Percentiles rank a stretch among this genome's conserved stretches.
phyloP scores from a whole-genome alignment of 2,329 filamentous ascomycete genomes.

The Colletotrichum sojae region DNA sequence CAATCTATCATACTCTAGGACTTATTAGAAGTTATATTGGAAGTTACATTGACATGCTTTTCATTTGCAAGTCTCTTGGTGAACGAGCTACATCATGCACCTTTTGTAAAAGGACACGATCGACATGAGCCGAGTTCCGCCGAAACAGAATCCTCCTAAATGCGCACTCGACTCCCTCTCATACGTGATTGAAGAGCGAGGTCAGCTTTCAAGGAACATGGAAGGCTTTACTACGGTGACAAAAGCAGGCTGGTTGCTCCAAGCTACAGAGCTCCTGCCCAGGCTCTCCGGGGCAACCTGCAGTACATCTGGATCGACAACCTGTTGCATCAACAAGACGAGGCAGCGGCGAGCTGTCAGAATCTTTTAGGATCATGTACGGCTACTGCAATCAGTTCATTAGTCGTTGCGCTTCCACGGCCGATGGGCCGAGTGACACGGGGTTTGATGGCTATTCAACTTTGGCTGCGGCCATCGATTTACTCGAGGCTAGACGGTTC shows the following conservation, averaged over 20 bases:
- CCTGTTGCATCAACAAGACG: conserved; percentile 40
- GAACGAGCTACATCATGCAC: conserved; percentile 42
- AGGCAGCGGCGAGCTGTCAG: conserved; percentile 27
- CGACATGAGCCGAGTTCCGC: conserved; percentile 42
- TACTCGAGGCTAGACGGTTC: conserved; percentile 44
- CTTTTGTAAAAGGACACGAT: conserved; percentile 44
- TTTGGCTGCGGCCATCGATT: conserved; percentile 43
- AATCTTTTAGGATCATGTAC: conserved; percentile 36
- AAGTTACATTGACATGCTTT: no score
- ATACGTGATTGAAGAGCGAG: conserved; percentile 52
- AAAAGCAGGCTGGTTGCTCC: conserved; percentile 33
- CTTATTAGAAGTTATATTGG: no score
- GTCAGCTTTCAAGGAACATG: conserved; percentile 46
- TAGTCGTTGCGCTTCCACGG: conserved; percentile 30
- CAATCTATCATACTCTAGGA: no score
- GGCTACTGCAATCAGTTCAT: conserved; percentile 23
- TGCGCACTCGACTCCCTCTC: conserved; percentile 51
- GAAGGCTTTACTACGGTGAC: neutral
- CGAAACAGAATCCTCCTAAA: conserved; percentile 43
- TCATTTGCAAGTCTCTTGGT: neutral
- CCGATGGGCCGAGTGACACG: conserved; percentile 17
- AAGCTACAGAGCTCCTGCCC: conserved; percentile 44
- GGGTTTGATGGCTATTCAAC: neutral
- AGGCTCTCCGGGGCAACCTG: conserved; percentile 24
- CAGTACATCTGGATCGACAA: conserved; percentile 39